Conservation (phyloP, 495 filamentous ascomycete genomes). For the Articulospora tetracladia region DNA sequence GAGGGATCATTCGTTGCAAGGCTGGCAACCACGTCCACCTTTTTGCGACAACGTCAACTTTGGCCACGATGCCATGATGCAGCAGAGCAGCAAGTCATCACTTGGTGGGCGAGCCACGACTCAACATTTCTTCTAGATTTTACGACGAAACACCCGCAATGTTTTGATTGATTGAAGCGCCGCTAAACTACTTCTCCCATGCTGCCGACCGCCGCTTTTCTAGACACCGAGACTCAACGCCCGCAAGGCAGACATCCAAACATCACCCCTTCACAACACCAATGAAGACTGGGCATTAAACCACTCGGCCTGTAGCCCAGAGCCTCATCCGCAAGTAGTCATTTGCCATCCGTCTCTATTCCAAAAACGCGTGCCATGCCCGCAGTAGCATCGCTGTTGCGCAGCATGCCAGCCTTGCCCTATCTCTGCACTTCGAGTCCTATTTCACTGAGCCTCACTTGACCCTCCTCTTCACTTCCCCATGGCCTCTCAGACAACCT, state of each 20-base stretch:
- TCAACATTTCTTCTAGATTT: too few species aligned
- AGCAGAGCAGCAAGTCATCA: neutral
- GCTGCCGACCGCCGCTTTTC: neutral
- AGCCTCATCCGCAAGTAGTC: slow-evolving; percentile 1
- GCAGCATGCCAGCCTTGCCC: neutral
- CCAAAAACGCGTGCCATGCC: neutral
- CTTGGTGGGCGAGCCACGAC: too few species aligned
- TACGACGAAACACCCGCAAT: too few species aligned
- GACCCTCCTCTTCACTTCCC: neutral
- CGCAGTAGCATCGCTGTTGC: neutral
- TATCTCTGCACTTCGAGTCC: neutral
- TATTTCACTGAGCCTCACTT: slow-evolving; percentile 9
- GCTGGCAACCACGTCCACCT: neutral
- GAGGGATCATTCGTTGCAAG: too few species aligned
- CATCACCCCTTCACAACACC: neutral
- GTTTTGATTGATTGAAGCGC: neutral
- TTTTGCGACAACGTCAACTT: neutral
- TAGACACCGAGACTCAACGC: neutral
- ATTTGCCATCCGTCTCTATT: neutral
- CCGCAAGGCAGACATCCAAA: slow-evolving; percentile 3
- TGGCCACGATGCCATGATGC: neutral
- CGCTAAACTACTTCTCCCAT: neutral
- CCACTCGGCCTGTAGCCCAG: neutral
- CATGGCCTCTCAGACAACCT: neutral
- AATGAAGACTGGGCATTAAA: neutral